Percentiles rank a stretch among this genome's conserved stretches.
Conservation (phyloP, 2,329 filamentous ascomycete genomes). For the Xylaria sp. region DNA sequence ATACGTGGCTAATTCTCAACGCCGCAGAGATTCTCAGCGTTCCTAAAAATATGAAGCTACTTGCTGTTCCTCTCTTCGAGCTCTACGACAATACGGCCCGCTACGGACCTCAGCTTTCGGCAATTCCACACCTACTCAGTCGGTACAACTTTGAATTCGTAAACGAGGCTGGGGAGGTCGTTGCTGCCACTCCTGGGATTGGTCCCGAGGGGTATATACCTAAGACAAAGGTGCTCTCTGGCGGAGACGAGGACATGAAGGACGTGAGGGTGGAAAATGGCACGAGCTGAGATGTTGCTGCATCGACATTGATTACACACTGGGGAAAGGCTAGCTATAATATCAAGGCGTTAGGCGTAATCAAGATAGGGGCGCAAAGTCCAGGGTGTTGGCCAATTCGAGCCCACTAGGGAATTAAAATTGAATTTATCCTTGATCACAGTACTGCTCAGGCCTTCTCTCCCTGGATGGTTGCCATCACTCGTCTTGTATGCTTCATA, state of each 20-base stretch:
- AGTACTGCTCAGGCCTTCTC: slow-evolving; percentile 64
- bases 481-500: slow-evolving; percentile 77
- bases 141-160: slow-evolving; percentile 98
- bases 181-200: slow-evolving; percentile 82
- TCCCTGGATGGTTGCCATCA: slow-evolving; percentile 95
- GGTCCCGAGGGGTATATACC: slow-evolving; percentile 69
- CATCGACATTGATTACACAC: not conserved
- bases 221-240: slow-evolving; percentile 72
- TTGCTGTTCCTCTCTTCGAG: slow-evolving; percentile 96
- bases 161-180: slow-evolving; percentile 89
- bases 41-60: slow-evolving; percentile 99
- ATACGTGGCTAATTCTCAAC: slow-evolving; percentile 36
- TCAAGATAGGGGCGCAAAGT: slow-evolving; percentile 29
- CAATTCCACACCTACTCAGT: slow-evolving; percentile 93
- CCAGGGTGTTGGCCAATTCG: slow-evolving; percentile 11
- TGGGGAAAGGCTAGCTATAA: slow-evolving; percentile 22
- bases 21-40: slow-evolving; percentile 87
- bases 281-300: slow-evolving; percentile 27
- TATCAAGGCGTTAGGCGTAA: slow-evolving; percentile 37
- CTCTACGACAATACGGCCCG: slow-evolving; percentile 96
- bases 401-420: slow-evolving; percentile 12
- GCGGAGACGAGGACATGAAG: slow-evolving; percentile 69
- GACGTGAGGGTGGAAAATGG: slow-evolving; percentile 46
- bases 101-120: slow-evolving; percentile 95
- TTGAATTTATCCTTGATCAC: slow-evolving; percentile 1